phyloP scores from a whole-genome alignment of 768 basidiomycete species.

The Leucogyrophana mollusca region DNA sequence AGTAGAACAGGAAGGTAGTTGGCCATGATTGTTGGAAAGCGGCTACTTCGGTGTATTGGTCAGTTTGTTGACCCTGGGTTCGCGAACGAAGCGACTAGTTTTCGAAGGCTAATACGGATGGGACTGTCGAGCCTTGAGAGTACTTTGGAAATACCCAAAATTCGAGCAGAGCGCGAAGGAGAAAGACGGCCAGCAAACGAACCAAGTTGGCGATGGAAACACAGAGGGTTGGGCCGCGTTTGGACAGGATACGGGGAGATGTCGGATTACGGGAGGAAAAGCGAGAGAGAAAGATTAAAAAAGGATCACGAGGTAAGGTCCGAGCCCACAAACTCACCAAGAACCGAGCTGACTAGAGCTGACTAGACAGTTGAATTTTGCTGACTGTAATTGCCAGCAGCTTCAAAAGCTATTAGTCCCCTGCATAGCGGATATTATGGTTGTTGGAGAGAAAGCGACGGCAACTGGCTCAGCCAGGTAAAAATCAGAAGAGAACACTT shows the following conservation, averaged over 20 bases:
- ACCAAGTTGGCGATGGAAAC: too few species aligned
- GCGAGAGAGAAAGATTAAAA: constrained; percentile 12
- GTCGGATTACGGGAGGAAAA: constrained; percentile 11
- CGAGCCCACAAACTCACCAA: constrained; percentile 9
- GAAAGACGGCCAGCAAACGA: neutral
- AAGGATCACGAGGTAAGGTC: constrained; percentile 9
- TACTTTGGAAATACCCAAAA: neutral
- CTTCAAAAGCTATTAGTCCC: too few species aligned
- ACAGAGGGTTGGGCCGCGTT: neutral
- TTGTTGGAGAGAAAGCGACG: neutral
- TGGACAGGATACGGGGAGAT: constrained; percentile 4
- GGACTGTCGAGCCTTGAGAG: neutral
- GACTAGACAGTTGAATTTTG: too few species aligned
- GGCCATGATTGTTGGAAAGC: constrained; percentile 42
- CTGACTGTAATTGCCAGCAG: too few species aligned
- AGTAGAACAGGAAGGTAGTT: constrained; percentile 71
- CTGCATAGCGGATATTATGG: too few species aligned
- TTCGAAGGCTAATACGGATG: neutral
- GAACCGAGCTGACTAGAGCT: neutral
- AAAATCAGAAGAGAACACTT: too few species aligned
- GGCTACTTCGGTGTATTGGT: neutral
- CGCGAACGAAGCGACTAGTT: too few species aligned
- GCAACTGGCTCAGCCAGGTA: constrained; percentile 1
- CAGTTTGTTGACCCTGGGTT: too few species aligned
- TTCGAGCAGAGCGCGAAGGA: neutral